Base-by-base conservation (phyloP, 116 monocot species). In the Dioscorea cayenensis region DNA sequence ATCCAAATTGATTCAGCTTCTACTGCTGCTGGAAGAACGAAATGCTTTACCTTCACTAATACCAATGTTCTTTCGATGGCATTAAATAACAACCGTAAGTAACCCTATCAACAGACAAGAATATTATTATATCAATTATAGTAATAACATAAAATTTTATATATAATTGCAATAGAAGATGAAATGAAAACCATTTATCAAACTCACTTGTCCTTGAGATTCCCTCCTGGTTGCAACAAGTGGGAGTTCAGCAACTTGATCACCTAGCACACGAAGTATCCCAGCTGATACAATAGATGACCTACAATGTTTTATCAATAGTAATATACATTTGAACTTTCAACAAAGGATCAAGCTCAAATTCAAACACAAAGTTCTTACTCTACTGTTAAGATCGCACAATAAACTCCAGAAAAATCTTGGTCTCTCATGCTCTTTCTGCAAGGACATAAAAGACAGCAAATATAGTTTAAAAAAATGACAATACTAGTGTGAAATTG, bases 371-470 rank as follows among this genome's bases (percentile, higher is more conserved):
- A 60, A 71, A 71, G 61, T 22, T 60, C 37, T 66, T 55, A 70
- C 70, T 51, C 27, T 1, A 70, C 70, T 52, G 6, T 70, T 27
- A 95, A 72, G 18, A 92, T 70, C 51, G 82, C 84, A 84, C 92
- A 92, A 69, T 82, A 90, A 74, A 96, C 84, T 55, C 92, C 90
- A 52, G 81, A 77, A 80, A 82, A 92, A 71, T 96, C 96, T 75
- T 82, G 84, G 16, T 86, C 83, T 72, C 82, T 78, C 61, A 78
- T 66, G 58, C 61, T 85, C 68, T 78, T 82, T 63, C 92, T 95
- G 80, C 17, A 63, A 79, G 38, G 18, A 5, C n/a, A 55, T 6
- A 36, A 28, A 36, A 18, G 17, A 32, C n/a, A 17, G 51, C 66
- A 17, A 36, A 23, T 10, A 7, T 51, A 32, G 32, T 32, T 32